Base-by-base conservation (phyloP, 2,329 filamentous ascomycete species). In the Colletotrichum zoysiae region DNA sequence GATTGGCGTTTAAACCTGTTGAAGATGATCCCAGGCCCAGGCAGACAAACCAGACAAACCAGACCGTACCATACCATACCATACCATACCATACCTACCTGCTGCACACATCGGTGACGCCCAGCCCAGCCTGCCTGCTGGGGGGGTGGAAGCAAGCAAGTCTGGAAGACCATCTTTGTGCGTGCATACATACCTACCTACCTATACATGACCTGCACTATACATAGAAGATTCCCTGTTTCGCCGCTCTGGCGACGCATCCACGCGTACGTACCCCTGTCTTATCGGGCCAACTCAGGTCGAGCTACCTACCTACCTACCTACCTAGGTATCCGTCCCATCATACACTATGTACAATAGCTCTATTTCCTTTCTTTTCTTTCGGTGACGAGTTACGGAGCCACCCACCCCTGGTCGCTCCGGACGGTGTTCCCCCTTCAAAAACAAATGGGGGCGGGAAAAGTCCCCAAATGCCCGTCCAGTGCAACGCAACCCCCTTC, bases 1-100 rank as follows among this genome's bases (percentile, higher is more conserved):
- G 61, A 73, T 70, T 66, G 67, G 70, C 70, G 70, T 72, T 72
- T 72, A 72, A 72, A 72, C 70, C 70, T 65, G 60, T 72, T 65
- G 65, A 72, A 70, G 70, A 71, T 73, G 55, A 58, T 73, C 61
- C 66, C 53, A 69, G 65, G 58, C 30, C 65, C 38, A 71, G 68
- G 40, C 40, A 38, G 35, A 9, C 38, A n/a, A n/a, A n/a, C n/a
- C n/a, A n/a, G n/a, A n/a, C n/a, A n/a, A n/a, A n/a, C n/a, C n/a
- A n/a, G n/a, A n/a, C n/a, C n/a, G n/a, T n/a, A n/a, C n/a, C n/a
- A 42, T 5, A 9, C 12, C 9, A 14, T 2, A 11, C 16, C 42
- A 44, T 16, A 18, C 42, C 26, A 26, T 1, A 26, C 26, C 26
- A 26, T 1, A 26, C 26, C 26, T 26, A 26, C 26, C 26, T 26